Evolutionary conservation across 805 yeast genomes (phyloP).

Genomic region (Ogataea glucozyma): DNA sequence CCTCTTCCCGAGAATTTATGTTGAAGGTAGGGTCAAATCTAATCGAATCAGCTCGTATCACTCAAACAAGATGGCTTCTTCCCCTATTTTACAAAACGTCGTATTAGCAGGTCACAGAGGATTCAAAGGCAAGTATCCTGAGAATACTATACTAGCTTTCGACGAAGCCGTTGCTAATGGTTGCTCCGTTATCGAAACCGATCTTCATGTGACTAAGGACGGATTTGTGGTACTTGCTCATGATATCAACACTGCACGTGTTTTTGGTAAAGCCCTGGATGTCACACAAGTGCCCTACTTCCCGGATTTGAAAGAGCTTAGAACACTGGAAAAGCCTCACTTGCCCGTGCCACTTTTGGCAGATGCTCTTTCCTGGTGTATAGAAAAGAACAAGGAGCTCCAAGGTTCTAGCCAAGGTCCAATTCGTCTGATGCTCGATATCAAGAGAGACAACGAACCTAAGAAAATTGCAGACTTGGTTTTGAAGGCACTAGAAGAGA

Average conservation of each 20-base stretch:
- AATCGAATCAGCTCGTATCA: too few species aligned
- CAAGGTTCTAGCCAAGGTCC: constrained; percentile 23
- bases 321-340: constrained; percentile 35
- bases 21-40: too few species aligned
- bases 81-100: background rate
- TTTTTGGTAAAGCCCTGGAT: constrained; percentile 32
- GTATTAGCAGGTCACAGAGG: constrained; percentile 21
- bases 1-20: too few species aligned
- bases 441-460: constrained; percentile 36
- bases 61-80: too few species aligned
- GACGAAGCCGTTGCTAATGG: constrained; percentile 37
- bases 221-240: constrained; percentile 37
- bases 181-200: constrained; percentile 38
- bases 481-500: constrained; percentile 23
- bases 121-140: constrained; percentile 33
- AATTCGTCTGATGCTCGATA: constrained; percentile 43
- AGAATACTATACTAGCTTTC: constrained; percentile 39
- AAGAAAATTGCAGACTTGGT: constrained; percentile 28
- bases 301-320: constrained; percentile 30
- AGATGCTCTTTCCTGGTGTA: constrained; percentile 37
- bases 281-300: constrained; percentile 31
- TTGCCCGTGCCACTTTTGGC: constrained; percentile 35
- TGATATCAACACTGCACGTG: constrained; percentile 35
- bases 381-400: constrained; percentile 40
- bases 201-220: constrained; percentile 39